Evolutionary conservation across 768 basidiomycete species (phyloP).

Genomic region (Lentinus brumalis): DNA sequence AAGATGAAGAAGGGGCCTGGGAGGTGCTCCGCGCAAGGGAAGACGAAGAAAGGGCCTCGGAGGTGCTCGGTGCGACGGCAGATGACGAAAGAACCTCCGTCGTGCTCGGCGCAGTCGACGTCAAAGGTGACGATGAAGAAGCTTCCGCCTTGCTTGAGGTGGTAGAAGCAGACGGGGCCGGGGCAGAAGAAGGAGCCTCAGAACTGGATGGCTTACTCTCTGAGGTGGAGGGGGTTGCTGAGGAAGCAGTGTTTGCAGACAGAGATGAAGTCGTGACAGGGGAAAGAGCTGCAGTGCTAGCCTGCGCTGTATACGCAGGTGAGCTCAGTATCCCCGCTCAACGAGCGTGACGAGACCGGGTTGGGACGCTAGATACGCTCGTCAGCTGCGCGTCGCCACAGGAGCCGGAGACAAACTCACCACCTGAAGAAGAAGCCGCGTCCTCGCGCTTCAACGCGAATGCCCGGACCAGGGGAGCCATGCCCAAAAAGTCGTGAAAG

Average conservation of each 20-base stretch:
- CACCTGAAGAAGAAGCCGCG: conserved; percentile 12
- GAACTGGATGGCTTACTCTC: background rate
- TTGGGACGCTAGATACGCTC: background rate
- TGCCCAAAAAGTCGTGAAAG: background rate
- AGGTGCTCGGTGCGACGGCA: background rate
- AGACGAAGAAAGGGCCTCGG: background rate
- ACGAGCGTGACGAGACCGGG: background rate
- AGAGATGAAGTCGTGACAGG: conserved; percentile 12
- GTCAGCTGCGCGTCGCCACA: background rate
- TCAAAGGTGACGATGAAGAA: background rate
- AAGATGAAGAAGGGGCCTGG: background rate
- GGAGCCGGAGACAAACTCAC: background rate
- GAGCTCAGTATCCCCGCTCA: background rate
- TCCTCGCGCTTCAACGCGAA: conserved; percentile 19
- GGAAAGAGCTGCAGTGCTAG: conserved; percentile 19
- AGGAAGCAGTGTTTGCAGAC: background rate
- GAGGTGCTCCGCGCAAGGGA: background rate
- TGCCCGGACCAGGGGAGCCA: conserved; percentile 17
- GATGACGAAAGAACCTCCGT: background rate
- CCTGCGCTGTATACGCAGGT: conserved; percentile 11
- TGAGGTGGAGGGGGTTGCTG: background rate
- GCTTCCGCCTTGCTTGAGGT: background rate
- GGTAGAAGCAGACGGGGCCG: background rate
- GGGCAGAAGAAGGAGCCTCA: background rate
- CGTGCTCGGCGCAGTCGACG: background rate